Percentiles rank a stretch among this genome's conserved stretches.
phyloP scores from a whole-genome alignment of 2,329 filamentous ascomycete genomes.

The Mollisiaceae sp. region DNA sequence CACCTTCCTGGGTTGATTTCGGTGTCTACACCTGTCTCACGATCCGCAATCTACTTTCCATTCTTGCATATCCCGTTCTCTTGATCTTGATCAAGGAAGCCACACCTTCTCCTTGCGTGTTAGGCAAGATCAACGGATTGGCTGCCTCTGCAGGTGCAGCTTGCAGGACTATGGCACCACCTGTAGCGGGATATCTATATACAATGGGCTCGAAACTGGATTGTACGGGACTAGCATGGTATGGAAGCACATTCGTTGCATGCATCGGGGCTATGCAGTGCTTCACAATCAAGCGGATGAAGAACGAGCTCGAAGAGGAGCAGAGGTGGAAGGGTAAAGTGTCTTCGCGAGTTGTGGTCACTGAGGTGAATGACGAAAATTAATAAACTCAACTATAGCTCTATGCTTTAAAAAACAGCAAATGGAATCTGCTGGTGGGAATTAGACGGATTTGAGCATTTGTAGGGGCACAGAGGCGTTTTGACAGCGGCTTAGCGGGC shows the following conservation, averaged over 20 bases:
- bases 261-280: constrained; percentile 63
- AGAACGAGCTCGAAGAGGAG: constrained; percentile 22
- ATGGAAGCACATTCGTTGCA: constrained; percentile 62
- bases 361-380: neutral
- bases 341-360: constrained; percentile 8
- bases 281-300: constrained; percentile 47
- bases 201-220: constrained; percentile 61
- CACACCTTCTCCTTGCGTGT: constrained; percentile 58
- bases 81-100: constrained; percentile 72
- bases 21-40: constrained; percentile 57
- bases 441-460: neutral
- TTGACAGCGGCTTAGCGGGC: constrained; percentile 5
- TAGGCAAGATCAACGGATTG: constrained; percentile 70
- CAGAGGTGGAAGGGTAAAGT: constrained; percentile 19
- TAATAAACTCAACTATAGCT: neutral
- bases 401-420: neutral
- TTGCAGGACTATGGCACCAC: constrained; percentile 71
- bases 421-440: neutral
- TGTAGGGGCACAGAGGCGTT: neutral
- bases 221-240: constrained; percentile 68
- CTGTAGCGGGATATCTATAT: constrained; percentile 67
- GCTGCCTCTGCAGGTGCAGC: constrained; percentile 69
- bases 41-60: constrained; percentile 64
- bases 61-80: constrained; percentile 67
- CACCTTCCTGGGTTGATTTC: constrained; percentile 54